These are phyloP conservation scores for Eutrema japonicum DNA, from an alignment of 345 rosid species.

Conservation along the genomic window DNA sequence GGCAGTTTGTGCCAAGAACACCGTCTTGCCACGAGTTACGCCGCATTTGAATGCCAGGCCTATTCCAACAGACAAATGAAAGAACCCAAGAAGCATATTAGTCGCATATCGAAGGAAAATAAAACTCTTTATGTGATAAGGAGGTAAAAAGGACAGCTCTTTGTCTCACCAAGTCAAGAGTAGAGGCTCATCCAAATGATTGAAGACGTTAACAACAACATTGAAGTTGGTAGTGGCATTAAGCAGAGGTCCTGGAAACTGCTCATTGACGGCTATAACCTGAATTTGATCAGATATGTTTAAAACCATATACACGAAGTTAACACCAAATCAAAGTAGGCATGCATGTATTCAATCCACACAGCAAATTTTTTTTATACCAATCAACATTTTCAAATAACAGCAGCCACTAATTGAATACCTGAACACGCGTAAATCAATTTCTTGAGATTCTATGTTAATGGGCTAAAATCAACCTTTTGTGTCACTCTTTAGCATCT, in stretches of 20 bases:
- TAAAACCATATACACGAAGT: not conserved
- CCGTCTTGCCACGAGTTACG: conserved; percentile 95
- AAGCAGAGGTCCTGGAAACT: conserved; percentile 76
- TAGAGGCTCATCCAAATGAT: conserved; percentile 74
- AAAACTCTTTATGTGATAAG: conserved; percentile 12
- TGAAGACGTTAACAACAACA: conserved; percentile 65
- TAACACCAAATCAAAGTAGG: conserved; percentile 23
- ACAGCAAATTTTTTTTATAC: not conserved
- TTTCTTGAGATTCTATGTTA: not conserved
- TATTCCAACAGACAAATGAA: conserved; percentile 36
- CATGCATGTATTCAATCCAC: not conserved
- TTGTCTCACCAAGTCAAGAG: conserved; percentile 77
- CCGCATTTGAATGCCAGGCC: conserved; percentile 91
- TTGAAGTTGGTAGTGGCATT: conserved; percentile 82
- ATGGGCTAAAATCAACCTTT: conserved; percentile 3
- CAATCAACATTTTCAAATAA: not conserved
- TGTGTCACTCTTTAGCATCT: not conserved
- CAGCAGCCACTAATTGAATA: not conserved
- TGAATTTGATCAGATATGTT: conserved; percentile 24
- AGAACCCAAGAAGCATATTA: conserved; percentile 11
- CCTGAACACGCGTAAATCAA: conserved; percentile 3
- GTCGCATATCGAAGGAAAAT: conserved; percentile 2
- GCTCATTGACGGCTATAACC: conserved; percentile 82
- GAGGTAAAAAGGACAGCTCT: not conserved
- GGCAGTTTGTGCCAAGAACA: conserved; percentile 86